These are phyloP conservation scores for Coemansia sp. DNA, from an alignment of 192 early-diverging fungal species.

Conservation along the genomic window DNA sequence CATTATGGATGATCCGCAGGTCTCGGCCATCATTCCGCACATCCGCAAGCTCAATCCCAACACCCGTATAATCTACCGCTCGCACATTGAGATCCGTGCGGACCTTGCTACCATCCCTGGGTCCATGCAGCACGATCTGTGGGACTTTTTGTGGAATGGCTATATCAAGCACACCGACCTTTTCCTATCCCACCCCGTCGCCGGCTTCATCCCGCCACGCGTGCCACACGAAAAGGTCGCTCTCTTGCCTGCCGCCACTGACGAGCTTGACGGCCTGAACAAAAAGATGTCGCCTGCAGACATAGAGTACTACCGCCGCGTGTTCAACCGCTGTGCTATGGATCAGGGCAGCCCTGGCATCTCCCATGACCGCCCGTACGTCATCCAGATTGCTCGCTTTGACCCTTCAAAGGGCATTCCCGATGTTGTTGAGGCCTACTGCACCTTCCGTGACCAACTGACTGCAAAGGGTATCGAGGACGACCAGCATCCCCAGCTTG, in stretches of 20 bases:
- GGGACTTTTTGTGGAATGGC: slow-evolving; percentile 71
- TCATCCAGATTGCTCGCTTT: slow-evolving; percentile 80
- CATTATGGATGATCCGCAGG: slow-evolving; percentile 85
- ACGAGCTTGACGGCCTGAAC: slow-evolving; percentile 82
- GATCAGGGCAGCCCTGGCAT: slow-evolving; percentile 69
- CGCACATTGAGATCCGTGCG: slow-evolving; percentile 80
- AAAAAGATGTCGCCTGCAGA: slow-evolving; percentile 61
- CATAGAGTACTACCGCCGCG: slow-evolving; percentile 66
- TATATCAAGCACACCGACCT: slow-evolving; percentile 73
- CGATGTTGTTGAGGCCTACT: slow-evolving; percentile 70
- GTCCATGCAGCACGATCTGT: slow-evolving; percentile 69
- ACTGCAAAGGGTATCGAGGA: slow-evolving; percentile 37
- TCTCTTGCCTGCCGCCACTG: slow-evolving; percentile 73
- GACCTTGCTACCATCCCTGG: slow-evolving; percentile 67
- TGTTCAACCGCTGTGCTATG: slow-evolving; percentile 74
- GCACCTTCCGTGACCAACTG: slow-evolving; percentile 62
- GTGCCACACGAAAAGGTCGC: slow-evolving; percentile 67
- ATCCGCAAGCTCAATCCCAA: slow-evolving; percentile 70
- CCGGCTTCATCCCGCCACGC: slow-evolving; percentile 68
- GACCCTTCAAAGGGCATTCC: slow-evolving; percentile 85
- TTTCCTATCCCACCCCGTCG: slow-evolving; percentile 79
- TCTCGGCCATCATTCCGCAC: slow-evolving; percentile 75
- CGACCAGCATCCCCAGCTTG: slow-evolving; percentile 66
- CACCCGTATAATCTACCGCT: slow-evolving; percentile 75
- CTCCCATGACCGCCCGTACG: slow-evolving; percentile 65